These are phyloP conservation scores for Clonostachys sp. DNA, from an alignment of 2,329 filamentous ascomycete genomes.

Conservation along the genomic window DNA sequence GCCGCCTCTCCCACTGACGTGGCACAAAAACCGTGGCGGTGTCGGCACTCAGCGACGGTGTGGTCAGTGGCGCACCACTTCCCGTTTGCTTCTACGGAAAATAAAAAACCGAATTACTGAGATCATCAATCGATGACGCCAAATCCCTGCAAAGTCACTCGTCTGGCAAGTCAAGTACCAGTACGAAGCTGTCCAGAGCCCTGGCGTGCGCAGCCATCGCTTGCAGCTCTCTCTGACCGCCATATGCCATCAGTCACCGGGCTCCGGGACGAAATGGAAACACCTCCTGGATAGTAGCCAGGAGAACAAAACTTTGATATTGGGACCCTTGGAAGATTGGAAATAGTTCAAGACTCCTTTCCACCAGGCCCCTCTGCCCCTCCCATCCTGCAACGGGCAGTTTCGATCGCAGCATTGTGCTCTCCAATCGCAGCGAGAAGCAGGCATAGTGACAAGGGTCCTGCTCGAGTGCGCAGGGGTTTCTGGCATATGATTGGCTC, in stretches of 20 bases:
- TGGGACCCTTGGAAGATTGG: background rate
- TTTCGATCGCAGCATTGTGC: background rate
- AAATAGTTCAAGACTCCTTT: background rate
- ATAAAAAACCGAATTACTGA: constrained; percentile 10
- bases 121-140: background rate
- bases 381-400: background rate
- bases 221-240: too few species aligned
- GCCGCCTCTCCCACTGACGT: constrained; percentile 38
- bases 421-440: background rate
- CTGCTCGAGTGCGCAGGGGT: background rate
- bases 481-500: background rate
- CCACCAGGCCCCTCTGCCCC: background rate
- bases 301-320: background rate
- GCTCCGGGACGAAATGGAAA: too few species aligned
- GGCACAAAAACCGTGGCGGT: constrained; percentile 20
- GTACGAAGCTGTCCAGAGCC: constrained; percentile 8
- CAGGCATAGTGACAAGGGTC: background rate
- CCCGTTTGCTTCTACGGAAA: background rate
- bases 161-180: constrained; percentile 16
- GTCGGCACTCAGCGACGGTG: background rate
- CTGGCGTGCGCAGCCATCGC: too few species aligned
- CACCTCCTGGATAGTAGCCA: background rate
- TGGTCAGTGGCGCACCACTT: background rate
- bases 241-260: too few species aligned
- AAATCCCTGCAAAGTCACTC: constrained; percentile 19